Evolutionary conservation across 2,329 filamentous ascomycete species (phyloP).

Genomic region (Paraphaeosphaeria sporulosa): DNA sequence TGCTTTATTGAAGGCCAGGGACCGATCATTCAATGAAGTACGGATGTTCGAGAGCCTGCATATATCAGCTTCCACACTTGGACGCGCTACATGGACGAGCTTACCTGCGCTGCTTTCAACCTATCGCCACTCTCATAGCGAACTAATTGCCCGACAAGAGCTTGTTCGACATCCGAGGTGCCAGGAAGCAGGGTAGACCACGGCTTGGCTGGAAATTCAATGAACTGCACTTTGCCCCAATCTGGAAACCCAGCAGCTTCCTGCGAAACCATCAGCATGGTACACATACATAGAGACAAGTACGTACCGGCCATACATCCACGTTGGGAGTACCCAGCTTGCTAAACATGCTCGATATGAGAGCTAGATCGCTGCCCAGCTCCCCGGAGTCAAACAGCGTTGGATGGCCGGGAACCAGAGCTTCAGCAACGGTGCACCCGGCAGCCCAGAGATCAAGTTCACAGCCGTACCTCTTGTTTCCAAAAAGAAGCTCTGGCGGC

Average conservation of each 20-base stretch:
- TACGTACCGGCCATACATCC: conserved; percentile 77
- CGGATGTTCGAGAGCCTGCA: conserved; percentile 38
- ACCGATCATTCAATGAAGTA: conserved; percentile 32
- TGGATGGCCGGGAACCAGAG: conserved; percentile 62
- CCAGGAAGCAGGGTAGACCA: conserved; percentile 77
- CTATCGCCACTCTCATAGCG: conserved; percentile 74
- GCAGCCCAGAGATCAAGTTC: conserved; percentile 89
- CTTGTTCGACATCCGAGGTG: conserved; percentile 64
- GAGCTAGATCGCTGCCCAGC: conserved; percentile 86
- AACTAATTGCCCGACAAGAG: conserved; percentile 73
- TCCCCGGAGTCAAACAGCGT: conserved; percentile 87
- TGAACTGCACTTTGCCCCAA: conserved; percentile 86
- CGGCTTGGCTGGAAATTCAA: conserved; percentile 69
- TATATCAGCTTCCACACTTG: not conserved
- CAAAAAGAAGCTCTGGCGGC: conserved; percentile 89
- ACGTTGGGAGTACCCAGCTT: conserved; percentile 85
- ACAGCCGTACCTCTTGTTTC: conserved; percentile 73
- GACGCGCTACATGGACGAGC: not conserved
- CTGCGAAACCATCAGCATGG: conserved; percentile 37
- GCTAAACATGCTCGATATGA: conserved; percentile 92
- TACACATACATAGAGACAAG: not conserved
- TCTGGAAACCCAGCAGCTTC: conserved; percentile 77
- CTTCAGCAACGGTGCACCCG: conserved; percentile 83
- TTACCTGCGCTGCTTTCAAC: conserved; percentile 70
- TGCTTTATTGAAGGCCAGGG: no score